Conservation (phyloP, 2,329 filamentous ascomycete genomes). For the Xylaria sp. region DNA sequence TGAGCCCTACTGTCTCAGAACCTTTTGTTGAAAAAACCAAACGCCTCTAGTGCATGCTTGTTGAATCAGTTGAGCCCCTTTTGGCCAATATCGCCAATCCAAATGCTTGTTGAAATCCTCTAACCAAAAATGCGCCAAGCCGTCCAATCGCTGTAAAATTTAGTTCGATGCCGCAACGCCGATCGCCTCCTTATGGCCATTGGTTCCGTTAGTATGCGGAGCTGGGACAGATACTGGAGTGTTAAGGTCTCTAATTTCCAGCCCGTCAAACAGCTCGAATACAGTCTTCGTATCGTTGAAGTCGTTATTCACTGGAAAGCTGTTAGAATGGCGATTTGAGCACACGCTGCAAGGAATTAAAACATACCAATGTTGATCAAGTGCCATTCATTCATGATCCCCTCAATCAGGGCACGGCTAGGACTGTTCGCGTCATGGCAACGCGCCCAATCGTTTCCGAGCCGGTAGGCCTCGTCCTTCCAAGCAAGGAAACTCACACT, state of each 20-base stretch:
- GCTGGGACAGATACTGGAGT: slow-evolving; percentile 43
- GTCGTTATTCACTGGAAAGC: slow-evolving; percentile 86
- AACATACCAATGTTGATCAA: slow-evolving; percentile 89
- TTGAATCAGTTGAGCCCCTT: slow-evolving; percentile 45
- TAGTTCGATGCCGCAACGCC: slow-evolving; percentile 38
- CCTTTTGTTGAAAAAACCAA: slow-evolving; percentile 50
- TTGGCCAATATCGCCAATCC: slow-evolving; percentile 27
- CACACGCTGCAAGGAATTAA: background rate
- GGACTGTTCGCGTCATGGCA: slow-evolving; percentile 83
- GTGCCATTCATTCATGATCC: slow-evolving; percentile 90
- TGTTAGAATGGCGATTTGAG: slow-evolving; percentile 14
- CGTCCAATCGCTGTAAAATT: slow-evolving; percentile 38
- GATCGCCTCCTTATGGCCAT: slow-evolving; percentile 44
- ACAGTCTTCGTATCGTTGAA: slow-evolving; percentile 87
- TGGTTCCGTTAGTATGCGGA: slow-evolving; percentile 43
- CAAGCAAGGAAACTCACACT: slow-evolving; percentile 97
- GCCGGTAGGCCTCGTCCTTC: slow-evolving; percentile 96
- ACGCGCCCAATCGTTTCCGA: slow-evolving; percentile 93
- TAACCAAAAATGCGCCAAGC: slow-evolving; percentile 49
- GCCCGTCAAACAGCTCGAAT: slow-evolving; percentile 84
- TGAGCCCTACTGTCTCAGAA: slow-evolving; percentile 43
- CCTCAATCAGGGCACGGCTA: slow-evolving; percentile 81
- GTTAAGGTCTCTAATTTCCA: slow-evolving; percentile 75
- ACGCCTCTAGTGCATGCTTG: slow-evolving; percentile 49
- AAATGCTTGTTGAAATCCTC: slow-evolving; percentile 50